Conservation (phyloP, 2,329 filamentous ascomycete genomes). For the Paecilomyces sp. region DNA sequence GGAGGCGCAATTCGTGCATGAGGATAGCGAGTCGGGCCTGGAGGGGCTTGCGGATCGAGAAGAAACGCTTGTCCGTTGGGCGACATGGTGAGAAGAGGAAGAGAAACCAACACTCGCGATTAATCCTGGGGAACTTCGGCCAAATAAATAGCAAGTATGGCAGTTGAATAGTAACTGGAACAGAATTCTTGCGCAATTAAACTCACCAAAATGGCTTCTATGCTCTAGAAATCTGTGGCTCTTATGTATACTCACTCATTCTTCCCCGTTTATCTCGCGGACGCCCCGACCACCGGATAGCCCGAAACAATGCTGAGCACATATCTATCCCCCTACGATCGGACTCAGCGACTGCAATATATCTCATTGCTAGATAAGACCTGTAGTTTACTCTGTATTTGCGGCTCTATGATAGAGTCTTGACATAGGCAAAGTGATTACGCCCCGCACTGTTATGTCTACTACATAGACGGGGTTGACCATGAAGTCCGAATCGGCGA, state of each 20-base stretch:
- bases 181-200: background rate
- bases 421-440: too few species aligned
- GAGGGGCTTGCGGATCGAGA: constrained; percentile 19
- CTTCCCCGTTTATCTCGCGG: background rate
- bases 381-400: too few species aligned
- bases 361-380: too few species aligned
- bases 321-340: background rate
- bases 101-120: background rate
- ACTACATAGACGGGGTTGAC: too few species aligned
- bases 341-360: too few species aligned
- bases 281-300: background rate
- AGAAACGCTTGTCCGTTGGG: constrained; percentile 29
- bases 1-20: constrained; percentile 30
- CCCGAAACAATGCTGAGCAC: background rate
- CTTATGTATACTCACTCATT: background rate
- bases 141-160: background rate
- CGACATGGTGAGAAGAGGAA: constrained; percentile 17
- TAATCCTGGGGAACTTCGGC: background rate
- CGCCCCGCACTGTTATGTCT: too few species aligned
- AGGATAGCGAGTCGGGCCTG: constrained; percentile 22
- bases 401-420: too few species aligned
- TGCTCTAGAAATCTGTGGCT: background rate
- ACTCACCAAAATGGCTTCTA: background rate
- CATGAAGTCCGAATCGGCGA: too few species aligned
- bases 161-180: background rate